Evolutionary conservation across 345 rosid genomes (phyloP), one percentile per base, ranked within the genome.

Genomic region (Sisymbrium irio): DNA sequence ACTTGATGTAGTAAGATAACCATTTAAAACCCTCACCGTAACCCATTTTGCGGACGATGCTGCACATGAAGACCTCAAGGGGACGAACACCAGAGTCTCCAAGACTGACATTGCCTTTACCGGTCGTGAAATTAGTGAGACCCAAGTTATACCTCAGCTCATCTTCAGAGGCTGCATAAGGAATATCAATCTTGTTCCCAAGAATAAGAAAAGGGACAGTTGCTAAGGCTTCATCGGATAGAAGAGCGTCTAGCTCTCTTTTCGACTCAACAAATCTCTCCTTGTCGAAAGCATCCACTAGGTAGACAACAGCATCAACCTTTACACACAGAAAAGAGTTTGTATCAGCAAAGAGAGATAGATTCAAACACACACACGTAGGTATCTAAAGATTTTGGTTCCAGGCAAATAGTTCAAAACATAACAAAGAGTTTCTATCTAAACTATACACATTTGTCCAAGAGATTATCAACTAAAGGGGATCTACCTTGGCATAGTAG

Each of bases 401-500:
- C n/a, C n/a, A n/a, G n/a, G n/a, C n/a, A n/a, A n/a, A n/a, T n/a
- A n/a, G n/a, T n/a, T n/a, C n/a, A n/a, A n/a, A n/a, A n/a, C n/a
- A n/a, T n/a, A n/a, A n/a, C n/a, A n/a, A n/a, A n/a, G n/a, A n/a
- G n/a, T n/a, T n/a, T n/a, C n/a, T n/a, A n/a, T n/a, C n/a, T n/a
- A n/a, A n/a, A n/a, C n/a, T n/a, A n/a, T n/a, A n/a, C n/a, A n/a
- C n/a, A n/a, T n/a, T n/a, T n/a, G n/a, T n/a, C n/a, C n/a, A n/a
- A n/a, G n/a, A n/a, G n/a, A n/a, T n/a, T n/a, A n/a, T n/a, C n/a
- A n/a, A n/a, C n/a, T n/a, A n/a, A n/a, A n/a, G n/a, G n/a, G n/a
- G n/a, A n/a, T n/a, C n/a, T n/a, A n/a, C 96, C 96, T 89, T 87
- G 20, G 96, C 88, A 67, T 88, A 89, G 77, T 88, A 89, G 76